Base-by-base conservation (phyloP, 495 filamentous ascomycete species). In the Talaromyces ruber region DNA sequence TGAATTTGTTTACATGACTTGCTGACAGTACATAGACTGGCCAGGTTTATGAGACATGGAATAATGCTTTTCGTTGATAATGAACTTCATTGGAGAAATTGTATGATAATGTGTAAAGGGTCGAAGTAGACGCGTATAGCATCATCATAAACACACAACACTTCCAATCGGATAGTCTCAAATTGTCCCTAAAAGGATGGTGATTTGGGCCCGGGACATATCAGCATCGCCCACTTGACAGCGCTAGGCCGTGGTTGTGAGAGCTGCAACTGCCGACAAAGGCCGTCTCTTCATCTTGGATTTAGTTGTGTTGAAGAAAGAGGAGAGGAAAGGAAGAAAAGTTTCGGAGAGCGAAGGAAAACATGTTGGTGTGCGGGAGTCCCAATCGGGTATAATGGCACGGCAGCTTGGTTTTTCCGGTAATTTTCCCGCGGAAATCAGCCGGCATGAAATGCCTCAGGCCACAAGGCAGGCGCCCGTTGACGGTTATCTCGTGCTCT, bases 301-400 rank as follows among this genome's bases (percentile, higher is more conserved):
- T 78, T 79, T 79, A 80, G 77, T 79, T 80, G 77, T 80, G 77
- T 78, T 75, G 78, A 70, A 70, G 77, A 72, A 64, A 70, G 68
- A 59, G 66, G 60, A 59, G 58, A 61, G 26, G 62, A 63, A 34
- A 65, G 29, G 52, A 60, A 62, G 45, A 64, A 56, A 45, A 62
- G 26, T 28, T 28, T 50, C 57, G 57, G 57, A 25, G 59, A 25
- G 59, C 28, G 26, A 52, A 55, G 22, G 54, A 58, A 67, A 52
- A 60, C 24, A 26, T 16, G 6, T 58, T 58, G 22, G 26, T 29
- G 55, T 47, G 50, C 26, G 43, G 50, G 50, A 26, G 29, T 18
- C 30, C 22, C 0, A 59, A 59, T 43, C 21, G 16, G 45, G 58
- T n/a, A 53, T 21, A 24, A 16, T 6, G 16, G n/a, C 47, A 6